These are phyloP conservation scores for Paracamarosporium sp. DNA, from an alignment of 2,329 filamentous ascomycete species.

Conservation along the genomic window DNA sequence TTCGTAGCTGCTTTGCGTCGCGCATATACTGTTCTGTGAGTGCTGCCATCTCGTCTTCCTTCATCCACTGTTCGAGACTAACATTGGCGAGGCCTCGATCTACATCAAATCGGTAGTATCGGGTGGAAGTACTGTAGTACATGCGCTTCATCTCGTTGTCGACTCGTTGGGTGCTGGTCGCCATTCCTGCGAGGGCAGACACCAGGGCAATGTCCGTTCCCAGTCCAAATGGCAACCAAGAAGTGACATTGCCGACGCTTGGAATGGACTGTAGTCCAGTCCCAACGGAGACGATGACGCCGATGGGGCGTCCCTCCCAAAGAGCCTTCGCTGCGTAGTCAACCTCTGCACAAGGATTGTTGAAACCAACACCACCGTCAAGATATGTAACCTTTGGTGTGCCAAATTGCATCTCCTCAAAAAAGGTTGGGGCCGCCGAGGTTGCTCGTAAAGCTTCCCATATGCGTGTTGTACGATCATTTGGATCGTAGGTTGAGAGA, in stretches of 20 bases:
- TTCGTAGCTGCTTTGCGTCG: conserved; percentile 40
- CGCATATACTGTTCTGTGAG: conserved; percentile 49
- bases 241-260: conserved; percentile 43
- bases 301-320: conserved; percentile 45
- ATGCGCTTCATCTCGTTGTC: conserved; percentile 51
- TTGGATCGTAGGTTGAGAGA: conserved; percentile 48
- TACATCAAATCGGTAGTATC: conserved; percentile 49
- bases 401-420: conserved; percentile 60
- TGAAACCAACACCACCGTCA: conserved; percentile 58
- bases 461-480: conserved; percentile 46
- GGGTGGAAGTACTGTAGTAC: conserved; percentile 45
- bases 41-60: conserved; percentile 49
- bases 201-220: conserved; percentile 47
- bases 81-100: conserved; percentile 48
- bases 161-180: conserved; percentile 45
- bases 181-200: conserved; percentile 46
- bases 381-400: conserved; percentile 56
- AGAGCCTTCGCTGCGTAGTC: conserved; percentile 55
- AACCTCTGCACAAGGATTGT: conserved; percentile 60
- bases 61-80: conserved; percentile 50
- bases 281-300: conserved; percentile 49
- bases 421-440: conserved; percentile 57
- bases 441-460: conserved; percentile 62
- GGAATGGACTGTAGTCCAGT: conserved; percentile 49
- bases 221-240: conserved; percentile 48